These are phyloP conservation scores for Mycocentrospora acerina DNA, from an alignment of 2,329 filamentous ascomycete species.

Conservation along the genomic window DNA sequence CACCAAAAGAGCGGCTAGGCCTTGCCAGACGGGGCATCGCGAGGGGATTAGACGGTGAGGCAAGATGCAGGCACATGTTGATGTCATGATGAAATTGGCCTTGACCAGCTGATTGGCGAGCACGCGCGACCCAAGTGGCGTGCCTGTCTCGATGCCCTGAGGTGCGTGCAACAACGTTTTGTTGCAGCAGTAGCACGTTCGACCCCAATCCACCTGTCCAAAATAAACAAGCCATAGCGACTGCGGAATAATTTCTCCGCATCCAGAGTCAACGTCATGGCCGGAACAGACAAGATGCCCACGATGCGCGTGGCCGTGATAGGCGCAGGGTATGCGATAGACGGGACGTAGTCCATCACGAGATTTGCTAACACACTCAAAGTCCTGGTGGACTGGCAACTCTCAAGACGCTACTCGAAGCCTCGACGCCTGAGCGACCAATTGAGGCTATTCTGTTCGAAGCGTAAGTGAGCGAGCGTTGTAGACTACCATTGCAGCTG, in stretches of 20 bases:
- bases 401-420: slow-evolving; percentile 33
- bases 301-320: slow-evolving; percentile 31
- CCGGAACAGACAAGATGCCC: slow-evolving; percentile 14
- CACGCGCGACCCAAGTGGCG: too few relatives aligned
- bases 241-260: background rate
- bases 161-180: too few relatives aligned
- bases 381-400: slow-evolving; percentile 32
- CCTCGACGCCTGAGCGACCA: slow-evolving; percentile 32
- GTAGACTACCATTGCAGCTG: background rate
- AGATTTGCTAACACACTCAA: slow-evolving; percentile 2
- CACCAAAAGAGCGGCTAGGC: too few relatives aligned
- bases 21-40: too few relatives aligned
- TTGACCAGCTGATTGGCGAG: too few relatives aligned
- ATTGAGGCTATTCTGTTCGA: slow-evolving; percentile 52
- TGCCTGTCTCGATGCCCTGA: too few relatives aligned
- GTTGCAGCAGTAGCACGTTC: background rate
- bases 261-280: slow-evolving; percentile 2
- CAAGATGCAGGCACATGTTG: too few relatives aligned
- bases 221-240: background rate
- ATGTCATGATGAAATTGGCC: too few relatives aligned
- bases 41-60: too few relatives aligned
- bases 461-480: slow-evolving; percentile 16
- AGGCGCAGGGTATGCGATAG: slow-evolving; percentile 25
- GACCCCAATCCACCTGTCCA: background rate
- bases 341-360: too few relatives aligned